Percentiles rank a stretch among this genome's conserved stretches.
Conservation (phyloP, 768 basidiomycete species). For the Austroboletus eburneus region DNA sequence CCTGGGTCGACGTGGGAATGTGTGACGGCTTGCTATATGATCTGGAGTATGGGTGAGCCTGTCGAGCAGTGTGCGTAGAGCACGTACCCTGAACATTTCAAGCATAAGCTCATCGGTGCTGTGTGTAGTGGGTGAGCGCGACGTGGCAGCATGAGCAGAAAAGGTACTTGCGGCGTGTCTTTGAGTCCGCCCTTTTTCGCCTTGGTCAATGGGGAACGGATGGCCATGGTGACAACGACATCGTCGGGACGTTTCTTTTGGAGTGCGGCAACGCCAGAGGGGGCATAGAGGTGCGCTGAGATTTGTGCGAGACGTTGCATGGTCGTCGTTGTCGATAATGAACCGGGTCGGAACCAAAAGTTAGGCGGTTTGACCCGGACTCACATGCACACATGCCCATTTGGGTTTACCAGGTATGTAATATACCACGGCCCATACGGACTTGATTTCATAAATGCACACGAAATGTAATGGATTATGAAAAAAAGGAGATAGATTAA, state of each 20-base stretch:
- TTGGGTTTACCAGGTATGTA: no score
- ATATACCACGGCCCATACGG: no score
- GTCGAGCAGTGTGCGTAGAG: not conserved
- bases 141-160: no score
- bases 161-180: constrained; percentile 52
- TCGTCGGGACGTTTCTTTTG: constrained; percentile 64
- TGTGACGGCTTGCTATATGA: constrained; percentile 50
- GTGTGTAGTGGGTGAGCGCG: not conserved
- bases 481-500: no score
- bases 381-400: no score
- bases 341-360: no score
- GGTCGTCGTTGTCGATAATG: no score
- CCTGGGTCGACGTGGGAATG: constrained; percentile 58
- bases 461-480: no score
- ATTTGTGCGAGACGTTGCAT: constrained; percentile 70
- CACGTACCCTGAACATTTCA: constrained; percentile 71
- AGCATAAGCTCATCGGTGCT: constrained; percentile 78
- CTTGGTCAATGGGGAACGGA: constrained; percentile 72
- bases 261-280: constrained; percentile 48
- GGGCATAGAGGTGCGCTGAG: constrained; percentile 50
- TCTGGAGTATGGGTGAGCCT: not conserved
- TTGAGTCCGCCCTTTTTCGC: constrained; percentile 73
- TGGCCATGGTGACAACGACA: constrained; percentile 79
- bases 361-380: no score
- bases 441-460: no score